Evolutionary conservation across 176 grass and related monocot species (phyloP).

Genomic region (Eleusine coracana): DNA sequence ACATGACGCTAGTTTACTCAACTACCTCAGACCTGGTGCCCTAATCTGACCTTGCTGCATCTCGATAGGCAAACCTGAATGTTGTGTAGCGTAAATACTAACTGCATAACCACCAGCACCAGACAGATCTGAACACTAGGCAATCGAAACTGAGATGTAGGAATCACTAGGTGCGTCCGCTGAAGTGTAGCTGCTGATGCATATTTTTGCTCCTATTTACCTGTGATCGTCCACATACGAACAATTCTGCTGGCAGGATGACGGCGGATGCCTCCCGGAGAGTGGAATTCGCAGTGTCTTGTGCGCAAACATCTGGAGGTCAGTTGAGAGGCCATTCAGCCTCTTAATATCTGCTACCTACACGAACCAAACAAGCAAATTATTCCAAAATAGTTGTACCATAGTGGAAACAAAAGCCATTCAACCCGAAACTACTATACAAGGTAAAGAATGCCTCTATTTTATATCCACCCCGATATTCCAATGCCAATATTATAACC

Average conservation of each 20-base stretch:
- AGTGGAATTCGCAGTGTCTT: constrained; percentile 84
- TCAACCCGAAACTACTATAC: constrained; percentile 22
- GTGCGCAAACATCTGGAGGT: constrained; percentile 96
- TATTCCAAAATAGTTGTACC: constrained; percentile 27
- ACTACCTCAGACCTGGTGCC: not conserved
- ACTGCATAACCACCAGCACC: not conserved
- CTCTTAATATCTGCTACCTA: constrained; percentile 92
- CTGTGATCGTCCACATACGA: constrained; percentile 41
- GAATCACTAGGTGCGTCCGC: not conserved
- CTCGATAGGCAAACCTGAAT: constrained; percentile 11
- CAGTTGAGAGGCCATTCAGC: constrained; percentile 82
- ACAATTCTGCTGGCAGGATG: constrained; percentile 59
- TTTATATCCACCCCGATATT: constrained; percentile 38
- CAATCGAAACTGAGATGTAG: not conserved
- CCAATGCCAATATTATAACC: constrained; percentile 32
- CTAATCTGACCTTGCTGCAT: not conserved
- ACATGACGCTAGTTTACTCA: not conserved
- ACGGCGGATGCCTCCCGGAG: constrained; percentile 73
- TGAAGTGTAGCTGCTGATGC: not conserved
- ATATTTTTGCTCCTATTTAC: constrained; percentile 21
- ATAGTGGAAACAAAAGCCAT: not conserved
- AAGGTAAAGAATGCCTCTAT: constrained; percentile 33
- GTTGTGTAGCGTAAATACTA: not conserved
- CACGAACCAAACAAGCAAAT: constrained; percentile 6
- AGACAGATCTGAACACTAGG: not conserved